Percentiles rank a stretch among this genome's conserved stretches.
Conservation (phyloP, 768 basidiomycete species). For the Rhizopogon sp. region DNA sequence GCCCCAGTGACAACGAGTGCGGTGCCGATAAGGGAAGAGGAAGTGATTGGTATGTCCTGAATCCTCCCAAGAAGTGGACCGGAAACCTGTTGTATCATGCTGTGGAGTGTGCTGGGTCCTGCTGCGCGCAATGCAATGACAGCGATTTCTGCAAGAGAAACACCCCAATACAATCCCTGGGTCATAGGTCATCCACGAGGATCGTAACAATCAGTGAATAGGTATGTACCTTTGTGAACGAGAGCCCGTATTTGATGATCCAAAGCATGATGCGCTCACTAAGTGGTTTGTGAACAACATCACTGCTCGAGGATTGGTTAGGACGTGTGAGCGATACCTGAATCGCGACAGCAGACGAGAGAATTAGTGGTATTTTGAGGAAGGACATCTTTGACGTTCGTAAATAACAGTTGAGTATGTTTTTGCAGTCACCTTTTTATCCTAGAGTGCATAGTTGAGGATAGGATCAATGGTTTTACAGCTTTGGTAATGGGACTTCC, state of each 20-base stretch:
- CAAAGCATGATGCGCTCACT: neutral
- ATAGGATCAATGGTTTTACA: no score
- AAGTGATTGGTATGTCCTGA: constrained; percentile 1
- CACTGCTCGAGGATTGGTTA: constrained; percentile 32
- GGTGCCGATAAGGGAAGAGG: constrained; percentile 10
- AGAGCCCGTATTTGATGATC: no score
- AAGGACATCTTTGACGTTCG: constrained; percentile 19
- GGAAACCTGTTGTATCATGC: neutral
- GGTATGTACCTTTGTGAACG: neutral
- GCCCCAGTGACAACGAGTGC: constrained; percentile 13
- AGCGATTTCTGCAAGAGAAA: neutral
- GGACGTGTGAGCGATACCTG: constrained; percentile 41
- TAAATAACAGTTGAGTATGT: neutral
- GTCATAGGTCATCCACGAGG: neutral
- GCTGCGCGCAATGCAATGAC: neutral
- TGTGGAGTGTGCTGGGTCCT: neutral
- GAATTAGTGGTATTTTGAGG: constrained; percentile 36
- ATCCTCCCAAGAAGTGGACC: neutral
- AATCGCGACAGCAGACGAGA: constrained; percentile 35
- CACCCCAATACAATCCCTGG: neutral
- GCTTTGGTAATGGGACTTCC: no score
- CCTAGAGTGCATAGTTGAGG: neutral
- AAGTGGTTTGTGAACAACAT: constrained; percentile 14
- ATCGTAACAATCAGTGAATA: neutral
- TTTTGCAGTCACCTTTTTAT: neutral